Evolutionary conservation across 495 filamentous ascomycete species (phyloP), one percentile per base, ranked within the genome.

Genomic region (Thermochaetoides thermophila): DNA sequence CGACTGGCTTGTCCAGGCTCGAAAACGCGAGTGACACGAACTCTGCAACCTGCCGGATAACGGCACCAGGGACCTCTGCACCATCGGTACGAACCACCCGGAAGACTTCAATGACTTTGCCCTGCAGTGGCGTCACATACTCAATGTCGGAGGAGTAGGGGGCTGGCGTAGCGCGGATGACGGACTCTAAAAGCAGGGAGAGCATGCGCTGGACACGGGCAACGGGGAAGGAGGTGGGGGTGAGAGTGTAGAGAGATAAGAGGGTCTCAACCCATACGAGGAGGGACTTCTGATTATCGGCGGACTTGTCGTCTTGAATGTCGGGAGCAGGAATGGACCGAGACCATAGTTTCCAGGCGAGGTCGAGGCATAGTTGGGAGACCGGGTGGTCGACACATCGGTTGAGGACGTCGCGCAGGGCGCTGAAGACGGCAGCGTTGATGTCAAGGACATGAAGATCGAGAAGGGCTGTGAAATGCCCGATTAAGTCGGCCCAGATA

Each of bases 71-170:
- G 0, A 77, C 75, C 2, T 71, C 73, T 4, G 63, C 55, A 15
- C 77, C 59, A 32, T 87, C 80, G 2, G 69, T 71, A 18, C 78
- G 75, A 11, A 94, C 67, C 25, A 69, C 65, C 43, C 75, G 77
- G 24, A 91, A 59, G 24, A 71, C 75, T 15, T 83, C 74, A 10
- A 89, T 55, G 11, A 87, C 74, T 42, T 77, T 63, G 8, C 55
- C 68, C 48, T 97, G 89, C 6, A 97, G 52, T 7, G 73, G 67
- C 1, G 85, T 94, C 38, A 81, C 65, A 35, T 73, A 74, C 32
- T 94, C 86, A n/a, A 84, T 62, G 56, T 95, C 89, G 21, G 72
- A 73, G 21, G 80, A 76, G 46, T 94, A 94, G 11, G 70, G 59
- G 2, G 77, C 69, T n/a, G 71, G 69, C 16, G 81, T 74, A 4